A percentile compares a stretch with the other conserved stretches of the same genome.
Conservation (phyloP, 1,139 yeast genomes). For the Yamadazyma atlantica region DNA sequence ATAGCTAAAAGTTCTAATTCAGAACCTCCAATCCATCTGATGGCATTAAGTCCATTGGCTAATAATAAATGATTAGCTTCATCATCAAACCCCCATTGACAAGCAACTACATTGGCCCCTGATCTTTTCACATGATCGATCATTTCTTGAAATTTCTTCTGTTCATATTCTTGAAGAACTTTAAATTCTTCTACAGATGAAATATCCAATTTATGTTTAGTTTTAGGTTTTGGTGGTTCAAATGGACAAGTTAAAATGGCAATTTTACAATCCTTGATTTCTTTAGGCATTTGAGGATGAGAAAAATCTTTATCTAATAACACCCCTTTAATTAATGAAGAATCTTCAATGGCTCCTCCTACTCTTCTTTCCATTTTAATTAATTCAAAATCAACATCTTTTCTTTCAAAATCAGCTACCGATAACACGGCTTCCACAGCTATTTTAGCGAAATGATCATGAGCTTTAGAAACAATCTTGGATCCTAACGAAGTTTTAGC, state of each 20-base stretch:
- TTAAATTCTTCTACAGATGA: conserved; percentile 90
- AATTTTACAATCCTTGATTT: conserved; percentile 74
- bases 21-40: conserved; percentile 99
- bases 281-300: conserved; percentile 96
- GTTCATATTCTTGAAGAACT: conserved; percentile 88
- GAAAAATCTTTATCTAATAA: conserved; percentile 94
- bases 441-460: conserved; percentile 91
- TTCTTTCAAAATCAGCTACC: conserved; percentile 88
- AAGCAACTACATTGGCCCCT: conserved; percentile 95
- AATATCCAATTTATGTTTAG: conserved; percentile 95
- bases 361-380: conserved; percentile 94
- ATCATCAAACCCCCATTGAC: conserved; percentile 99
- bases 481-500: conserved; percentile 95
- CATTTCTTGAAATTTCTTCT: conserved; percentile 88
- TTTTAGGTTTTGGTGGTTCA: conserved; percentile 99
- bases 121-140: conserved; percentile 79
- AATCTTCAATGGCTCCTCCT: conserved; percentile 90
- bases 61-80: conserved; percentile 94
- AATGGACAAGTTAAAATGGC: conserved; percentile 98
- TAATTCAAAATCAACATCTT: conserved; percentile 94
- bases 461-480: conserved; percentile 91
- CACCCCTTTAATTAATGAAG: conserved; percentile 84
- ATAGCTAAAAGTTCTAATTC: conserved; percentile 95
- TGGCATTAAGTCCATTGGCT: conserved; percentile 89
- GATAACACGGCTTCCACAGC: conserved; percentile 95